These are phyloP conservation scores for Scorias spongiosa DNA, from an alignment of 2,329 filamentous ascomycete species.

Conservation along the genomic window DNA sequence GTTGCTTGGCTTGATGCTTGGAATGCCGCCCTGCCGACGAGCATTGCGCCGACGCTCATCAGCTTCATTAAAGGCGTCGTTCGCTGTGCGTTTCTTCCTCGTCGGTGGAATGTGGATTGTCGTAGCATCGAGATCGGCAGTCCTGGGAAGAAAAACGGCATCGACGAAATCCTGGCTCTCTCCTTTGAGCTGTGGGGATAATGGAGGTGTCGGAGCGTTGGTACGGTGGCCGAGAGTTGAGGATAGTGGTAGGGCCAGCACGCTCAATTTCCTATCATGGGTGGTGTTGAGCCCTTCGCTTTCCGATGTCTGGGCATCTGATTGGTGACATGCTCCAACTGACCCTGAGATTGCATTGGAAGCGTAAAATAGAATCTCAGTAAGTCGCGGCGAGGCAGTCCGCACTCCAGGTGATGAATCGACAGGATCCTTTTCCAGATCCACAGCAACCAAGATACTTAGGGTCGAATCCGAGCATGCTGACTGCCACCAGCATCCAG, in stretches of 20 bases:
- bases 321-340: too few relatives aligned
- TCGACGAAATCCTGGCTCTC: constrained; percentile 4
- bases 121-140: constrained; percentile 2
- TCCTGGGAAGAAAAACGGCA: constrained; percentile 11
- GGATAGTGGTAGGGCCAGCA: constrained; percentile 29
- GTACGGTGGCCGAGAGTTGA: constrained; percentile 23
- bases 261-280: constrained; percentile 9
- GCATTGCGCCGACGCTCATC: constrained; percentile 27
- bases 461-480: constrained; percentile 23
- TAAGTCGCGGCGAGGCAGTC: constrained; percentile 12
- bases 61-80: constrained; percentile 33
- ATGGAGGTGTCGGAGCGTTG: constrained; percentile 15
- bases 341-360: constrained; percentile 9
- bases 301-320: not conserved
- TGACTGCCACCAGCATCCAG: constrained; percentile 23
- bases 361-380: constrained; percentile 33
- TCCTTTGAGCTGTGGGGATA: constrained; percentile 1
- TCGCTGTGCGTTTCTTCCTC: constrained; percentile 27
- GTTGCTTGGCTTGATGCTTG: constrained; percentile 7
- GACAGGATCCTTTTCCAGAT: not conserved
- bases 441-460: constrained; percentile 23
- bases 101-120: constrained; percentile 12
- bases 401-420: constrained; percentile 8
- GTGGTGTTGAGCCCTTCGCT: not conserved
- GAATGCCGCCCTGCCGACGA: constrained; percentile 24